A percentile compares a stretch with the other conserved stretches of the same genome.
Evolutionary conservation across 495 filamentous ascomycete species (phyloP).

Genomic region (Daldinia concentrica): DNA sequence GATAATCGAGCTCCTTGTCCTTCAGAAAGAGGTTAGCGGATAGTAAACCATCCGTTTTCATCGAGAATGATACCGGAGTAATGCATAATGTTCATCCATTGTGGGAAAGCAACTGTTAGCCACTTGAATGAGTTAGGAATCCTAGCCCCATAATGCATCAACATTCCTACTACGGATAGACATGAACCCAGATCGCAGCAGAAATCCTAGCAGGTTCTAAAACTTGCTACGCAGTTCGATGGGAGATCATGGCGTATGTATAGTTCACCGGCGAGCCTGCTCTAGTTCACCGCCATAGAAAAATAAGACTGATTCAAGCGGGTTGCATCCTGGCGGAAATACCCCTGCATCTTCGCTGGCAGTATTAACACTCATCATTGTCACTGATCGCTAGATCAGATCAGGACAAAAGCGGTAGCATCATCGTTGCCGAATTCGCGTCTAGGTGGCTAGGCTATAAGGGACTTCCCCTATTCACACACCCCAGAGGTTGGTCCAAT

Average conservation of each 20-base stretch:
- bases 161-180: background rate
- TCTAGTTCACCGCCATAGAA: slow-evolving; percentile 32
- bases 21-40: background rate
- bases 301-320: slow-evolving; percentile 27
- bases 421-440: slow-evolving; percentile 27
- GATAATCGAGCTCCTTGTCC: background rate
- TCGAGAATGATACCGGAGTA: background rate
- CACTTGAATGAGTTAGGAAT: background rate
- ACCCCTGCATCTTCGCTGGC: slow-evolving; percentile 26
- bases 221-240: background rate
- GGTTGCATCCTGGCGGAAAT: slow-evolving; percentile 27
- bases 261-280: slow-evolving; percentile 6
- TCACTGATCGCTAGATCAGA: slow-evolving; percentile 24
- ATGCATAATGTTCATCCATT: background rate
- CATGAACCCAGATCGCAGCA: slow-evolving; percentile 6
- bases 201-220: background rate
- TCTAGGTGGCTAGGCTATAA: slow-evolving; percentile 23
- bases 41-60: background rate
- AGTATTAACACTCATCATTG: slow-evolving; percentile 22
- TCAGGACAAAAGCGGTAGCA: slow-evolving; percentile 23
- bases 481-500: slow-evolving; percentile 10
- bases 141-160: background rate
- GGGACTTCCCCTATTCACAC: slow-evolving; percentile 29
- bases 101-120: background rate
- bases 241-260: background rate